phyloP scores from a whole-genome alignment of 2,329 filamentous ascomycete genomes.

The Xylaria sp. region DNA sequence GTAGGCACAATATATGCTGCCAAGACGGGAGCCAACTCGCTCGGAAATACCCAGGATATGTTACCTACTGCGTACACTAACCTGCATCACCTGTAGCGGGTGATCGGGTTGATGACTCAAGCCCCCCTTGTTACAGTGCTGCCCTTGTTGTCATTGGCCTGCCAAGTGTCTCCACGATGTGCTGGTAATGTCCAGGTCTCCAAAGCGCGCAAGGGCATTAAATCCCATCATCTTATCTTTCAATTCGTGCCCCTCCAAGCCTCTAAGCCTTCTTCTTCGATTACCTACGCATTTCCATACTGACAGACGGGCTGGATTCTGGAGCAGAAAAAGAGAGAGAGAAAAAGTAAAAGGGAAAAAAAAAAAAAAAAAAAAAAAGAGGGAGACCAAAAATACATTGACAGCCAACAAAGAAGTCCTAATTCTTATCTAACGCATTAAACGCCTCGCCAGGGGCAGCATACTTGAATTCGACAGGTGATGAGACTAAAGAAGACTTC shows the following conservation, averaged over 20 bases:
- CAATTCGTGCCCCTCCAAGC: slow-evolving; percentile 29
- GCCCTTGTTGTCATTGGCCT: slow-evolving; percentile 9
- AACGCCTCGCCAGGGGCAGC: neutral
- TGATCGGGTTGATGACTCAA: slow-evolving; percentile 19
- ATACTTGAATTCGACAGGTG: slow-evolving; percentile 1
- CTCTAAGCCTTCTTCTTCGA: neutral
- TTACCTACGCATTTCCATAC: slow-evolving; percentile 7
- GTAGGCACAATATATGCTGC: too few relatives aligned
- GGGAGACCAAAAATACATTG: neutral
- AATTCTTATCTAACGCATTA: neutral
- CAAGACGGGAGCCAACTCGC: neutral
- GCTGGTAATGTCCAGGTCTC: slow-evolving; percentile 8
- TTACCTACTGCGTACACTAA: neutral
- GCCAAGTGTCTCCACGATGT: slow-evolving; percentile 9
- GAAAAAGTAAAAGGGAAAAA: neutral
- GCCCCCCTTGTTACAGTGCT: neutral
- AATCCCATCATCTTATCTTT: slow-evolving; percentile 34
- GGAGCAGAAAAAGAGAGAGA: neutral
- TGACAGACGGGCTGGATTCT: neutral
- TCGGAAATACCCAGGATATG: slow-evolving; percentile 4
- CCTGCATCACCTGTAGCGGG: too few relatives aligned
- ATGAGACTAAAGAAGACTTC: slow-evolving; percentile 14
- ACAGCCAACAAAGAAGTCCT: neutral
- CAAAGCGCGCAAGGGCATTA: slow-evolving; percentile 30
- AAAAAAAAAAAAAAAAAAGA: neutral